Percentiles rank a stretch among this genome's conserved stretches.
These are phyloP conservation scores for Aspergillus ellipticus DNA, from an alignment of 495 filamentous ascomycete species.

Conservation along the genomic window DNA sequence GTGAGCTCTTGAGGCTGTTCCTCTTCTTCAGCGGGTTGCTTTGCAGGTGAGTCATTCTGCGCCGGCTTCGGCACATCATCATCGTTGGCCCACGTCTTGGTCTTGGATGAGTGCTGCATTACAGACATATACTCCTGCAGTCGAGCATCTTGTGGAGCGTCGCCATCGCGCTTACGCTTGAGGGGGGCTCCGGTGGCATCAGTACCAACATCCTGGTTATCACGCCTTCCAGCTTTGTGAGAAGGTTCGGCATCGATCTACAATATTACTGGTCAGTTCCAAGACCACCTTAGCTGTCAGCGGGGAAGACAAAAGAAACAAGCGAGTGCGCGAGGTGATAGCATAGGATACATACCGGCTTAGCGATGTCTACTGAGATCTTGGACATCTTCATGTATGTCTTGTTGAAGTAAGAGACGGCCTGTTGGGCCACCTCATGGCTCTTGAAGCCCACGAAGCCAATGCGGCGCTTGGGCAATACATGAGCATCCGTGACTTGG, in stretches of 20 bases:
- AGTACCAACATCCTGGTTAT: slow-evolving; percentile 13
- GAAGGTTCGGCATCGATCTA: slow-evolving; percentile 41
- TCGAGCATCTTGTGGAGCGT: slow-evolving; percentile 60
- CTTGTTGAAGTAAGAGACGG: slow-evolving; percentile 91
- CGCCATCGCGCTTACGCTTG: slow-evolving; percentile 56
- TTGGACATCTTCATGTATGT: slow-evolving; percentile 96
- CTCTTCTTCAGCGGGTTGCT: slow-evolving; percentile 23
- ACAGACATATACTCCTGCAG: slow-evolving; percentile 82
- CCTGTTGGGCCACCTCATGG: slow-evolving; percentile 69
- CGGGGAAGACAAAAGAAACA: slow-evolving; percentile 20
- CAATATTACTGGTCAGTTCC: slow-evolving; percentile 40
- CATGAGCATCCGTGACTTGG: slow-evolving; percentile 82
- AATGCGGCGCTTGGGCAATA: slow-evolving; percentile 83
- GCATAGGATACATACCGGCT: slow-evolving; percentile 57
- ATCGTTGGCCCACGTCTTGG: slow-evolving; percentile 63
- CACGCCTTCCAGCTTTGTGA: slow-evolving; percentile 25
- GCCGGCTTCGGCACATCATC: slow-evolving; percentile 39
- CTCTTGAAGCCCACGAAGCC: slow-evolving; percentile 95
- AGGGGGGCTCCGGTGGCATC: slow-evolving; percentile 26
- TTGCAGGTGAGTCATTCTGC: slow-evolving; percentile 17
- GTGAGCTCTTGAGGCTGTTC: slow-evolving; percentile 36
- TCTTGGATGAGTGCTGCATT: slow-evolving; percentile 68
- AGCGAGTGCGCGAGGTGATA: not conserved
- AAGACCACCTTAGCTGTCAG: slow-evolving; percentile 42
- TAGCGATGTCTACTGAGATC: slow-evolving; percentile 86